Evolutionary conservation across 768 basidiomycete genomes (phyloP).

Genomic region (Rhizopogon vinicolor): DNA sequence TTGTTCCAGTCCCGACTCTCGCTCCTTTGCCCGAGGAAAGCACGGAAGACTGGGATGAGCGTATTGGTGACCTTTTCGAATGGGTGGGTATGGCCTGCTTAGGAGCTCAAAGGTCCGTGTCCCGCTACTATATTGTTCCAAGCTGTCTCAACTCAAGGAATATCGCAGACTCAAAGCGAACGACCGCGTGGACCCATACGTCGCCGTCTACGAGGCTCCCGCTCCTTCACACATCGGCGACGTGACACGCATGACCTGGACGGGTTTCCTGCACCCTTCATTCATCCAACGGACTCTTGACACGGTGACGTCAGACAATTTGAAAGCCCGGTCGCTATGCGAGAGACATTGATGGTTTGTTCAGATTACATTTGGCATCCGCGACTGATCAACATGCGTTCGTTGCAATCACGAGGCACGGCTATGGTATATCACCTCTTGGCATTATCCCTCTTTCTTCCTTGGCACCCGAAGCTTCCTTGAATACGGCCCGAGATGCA

Average conservation of each 20-base stretch:
- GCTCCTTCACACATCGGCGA: constrained; percentile 37
- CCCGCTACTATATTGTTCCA: background rate
- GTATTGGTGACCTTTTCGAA: constrained; percentile 50
- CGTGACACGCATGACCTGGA: constrained; percentile 55
- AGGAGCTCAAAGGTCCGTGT: constrained; percentile 56
- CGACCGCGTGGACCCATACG: constrained; percentile 65
- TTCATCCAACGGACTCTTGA: constrained; percentile 55
- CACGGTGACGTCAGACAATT: constrained; percentile 26
- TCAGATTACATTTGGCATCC: background rate
- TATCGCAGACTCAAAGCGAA: constrained; percentile 47
- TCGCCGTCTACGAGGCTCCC: constrained; percentile 62
- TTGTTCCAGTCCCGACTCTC: constrained; percentile 36
- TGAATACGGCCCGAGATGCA: constrained; percentile 14
- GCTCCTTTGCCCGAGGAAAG: constrained; percentile 24
- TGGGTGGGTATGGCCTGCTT: constrained; percentile 72
- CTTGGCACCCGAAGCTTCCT: constrained; percentile 7
- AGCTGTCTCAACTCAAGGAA: background rate
- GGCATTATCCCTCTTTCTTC: constrained; percentile 39
- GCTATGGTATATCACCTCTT: constrained; percentile 42
- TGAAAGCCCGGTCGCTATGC: constrained; percentile 1
- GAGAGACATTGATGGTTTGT: constrained; percentile 3
- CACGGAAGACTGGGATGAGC: constrained; percentile 47
- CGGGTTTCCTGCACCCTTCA: constrained; percentile 45
- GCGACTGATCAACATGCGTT: constrained; percentile 27
- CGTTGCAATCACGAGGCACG: constrained; percentile 41